Evolutionary conservation across 2,329 filamentous ascomycete genomes (phyloP).

Genomic region (Diaporthe eres): DNA sequence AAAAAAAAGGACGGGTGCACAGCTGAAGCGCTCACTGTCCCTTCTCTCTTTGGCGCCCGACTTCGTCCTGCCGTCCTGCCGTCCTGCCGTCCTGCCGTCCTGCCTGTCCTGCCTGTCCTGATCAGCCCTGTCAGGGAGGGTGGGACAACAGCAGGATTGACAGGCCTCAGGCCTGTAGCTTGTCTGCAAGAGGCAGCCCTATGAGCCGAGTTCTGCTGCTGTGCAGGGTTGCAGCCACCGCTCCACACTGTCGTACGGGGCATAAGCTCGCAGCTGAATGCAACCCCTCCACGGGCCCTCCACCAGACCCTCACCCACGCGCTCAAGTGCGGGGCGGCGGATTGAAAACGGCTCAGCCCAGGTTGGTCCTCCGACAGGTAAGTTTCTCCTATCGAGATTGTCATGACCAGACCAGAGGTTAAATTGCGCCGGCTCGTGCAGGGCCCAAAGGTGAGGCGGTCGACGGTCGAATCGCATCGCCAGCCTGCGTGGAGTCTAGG

Average conservation of each 20-base stretch:
- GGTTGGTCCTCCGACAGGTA: background rate
- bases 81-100: background rate
- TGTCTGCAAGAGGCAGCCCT: background rate
- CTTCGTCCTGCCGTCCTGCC: background rate
- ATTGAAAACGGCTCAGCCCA: background rate
- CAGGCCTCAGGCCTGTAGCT: background rate
- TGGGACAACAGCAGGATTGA: conserved; percentile 11
- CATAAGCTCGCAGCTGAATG: background rate
- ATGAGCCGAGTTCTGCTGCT: background rate
- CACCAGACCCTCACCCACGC: background rate
- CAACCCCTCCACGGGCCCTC: background rate
- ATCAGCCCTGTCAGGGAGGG: background rate
- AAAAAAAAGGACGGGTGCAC: background rate
- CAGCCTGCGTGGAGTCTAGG: background rate
- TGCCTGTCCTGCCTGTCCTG: conserved; percentile 3
- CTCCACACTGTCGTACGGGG: background rate
- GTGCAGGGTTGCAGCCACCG: background rate
- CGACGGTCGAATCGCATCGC: background rate
- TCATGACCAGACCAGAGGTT: background rate
- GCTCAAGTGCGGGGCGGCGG: background rate
- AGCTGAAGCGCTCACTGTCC: background rate
- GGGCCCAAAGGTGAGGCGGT: background rate
- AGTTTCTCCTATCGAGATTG: background rate
- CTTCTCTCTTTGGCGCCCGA: background rate
- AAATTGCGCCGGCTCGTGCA: background rate